Conservation (phyloP, 2,329 filamentous ascomycete species). For the Fusarium sp. region DNA sequence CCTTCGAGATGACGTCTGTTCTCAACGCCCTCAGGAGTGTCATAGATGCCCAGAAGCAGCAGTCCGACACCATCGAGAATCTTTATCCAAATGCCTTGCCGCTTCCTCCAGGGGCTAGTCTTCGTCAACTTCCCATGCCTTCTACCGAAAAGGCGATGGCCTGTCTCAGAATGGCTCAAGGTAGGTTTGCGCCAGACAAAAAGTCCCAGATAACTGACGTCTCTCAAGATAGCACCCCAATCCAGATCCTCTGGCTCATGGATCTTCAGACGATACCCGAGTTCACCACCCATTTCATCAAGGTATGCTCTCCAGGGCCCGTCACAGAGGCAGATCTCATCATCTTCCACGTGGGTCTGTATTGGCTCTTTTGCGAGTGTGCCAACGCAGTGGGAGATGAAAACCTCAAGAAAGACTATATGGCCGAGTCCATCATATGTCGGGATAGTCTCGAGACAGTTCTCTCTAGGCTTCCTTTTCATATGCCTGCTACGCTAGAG, state of each 20-base stretch:
- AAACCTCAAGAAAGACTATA: neutral
- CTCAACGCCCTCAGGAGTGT: neutral
- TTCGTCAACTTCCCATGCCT: neutral
- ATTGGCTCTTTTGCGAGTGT: neutral
- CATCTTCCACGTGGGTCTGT: neutral
- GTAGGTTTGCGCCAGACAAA: neutral
- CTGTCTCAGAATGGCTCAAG: neutral
- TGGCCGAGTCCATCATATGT: slow-evolving; percentile 22
- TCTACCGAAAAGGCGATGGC: neutral
- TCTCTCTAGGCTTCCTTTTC: slow-evolving; percentile 35
- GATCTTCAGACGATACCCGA: neutral
- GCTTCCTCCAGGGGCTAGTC: neutral
- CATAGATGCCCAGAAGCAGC: neutral
- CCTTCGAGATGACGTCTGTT: slow-evolving; percentile 31
- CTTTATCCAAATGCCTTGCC: neutral
- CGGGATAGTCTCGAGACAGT: slow-evolving; percentile 39
- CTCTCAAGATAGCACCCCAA: neutral
- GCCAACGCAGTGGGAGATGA: neutral
- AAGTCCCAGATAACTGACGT: neutral
- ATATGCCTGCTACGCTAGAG: slow-evolving; percentile 30
- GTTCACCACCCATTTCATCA: neutral
- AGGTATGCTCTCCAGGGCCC: neutral
- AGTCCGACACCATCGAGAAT: neutral
- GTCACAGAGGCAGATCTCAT: neutral
- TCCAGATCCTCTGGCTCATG: neutral